phyloP scores from a whole-genome alignment of 352 stramenopile species.

The Globisporangium paddicum region DNA sequence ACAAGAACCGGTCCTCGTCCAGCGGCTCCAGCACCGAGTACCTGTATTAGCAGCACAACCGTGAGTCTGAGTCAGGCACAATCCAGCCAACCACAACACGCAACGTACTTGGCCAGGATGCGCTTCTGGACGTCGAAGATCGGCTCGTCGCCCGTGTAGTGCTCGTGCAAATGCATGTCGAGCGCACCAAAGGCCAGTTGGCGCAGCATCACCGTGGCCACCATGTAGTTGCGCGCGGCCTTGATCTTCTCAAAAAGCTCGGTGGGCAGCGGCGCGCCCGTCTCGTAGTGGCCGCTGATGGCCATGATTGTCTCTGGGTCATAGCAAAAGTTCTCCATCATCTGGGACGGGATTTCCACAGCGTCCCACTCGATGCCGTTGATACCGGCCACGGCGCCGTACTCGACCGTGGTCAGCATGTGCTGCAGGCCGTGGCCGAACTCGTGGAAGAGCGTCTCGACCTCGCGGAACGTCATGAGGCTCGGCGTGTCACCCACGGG shows the following conservation, averaged over 20 bases:
- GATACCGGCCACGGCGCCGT: constrained; percentile 95
- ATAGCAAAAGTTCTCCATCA: constrained; percentile 99
- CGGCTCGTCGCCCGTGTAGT: constrained; percentile 69
- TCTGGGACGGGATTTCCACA: constrained; percentile 97
- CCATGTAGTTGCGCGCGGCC: constrained; percentile 94
- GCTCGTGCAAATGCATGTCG: constrained; percentile 82
- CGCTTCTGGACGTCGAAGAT: constrained; percentile 94
- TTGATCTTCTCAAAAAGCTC: constrained; percentile 97
- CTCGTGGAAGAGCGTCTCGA: constrained; percentile 96
- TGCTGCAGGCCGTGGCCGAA: constrained; percentile 98
- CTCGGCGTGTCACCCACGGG: constrained; percentile 91
- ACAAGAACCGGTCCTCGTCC: constrained; percentile 96
- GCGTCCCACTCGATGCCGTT: constrained; percentile 99
- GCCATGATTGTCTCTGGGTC: constrained; percentile 83
- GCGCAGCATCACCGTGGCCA: constrained; percentile 92
- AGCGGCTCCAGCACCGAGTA: constrained; percentile 89
- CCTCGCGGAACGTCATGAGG: constrained; percentile 98
- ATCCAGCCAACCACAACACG: neutral
- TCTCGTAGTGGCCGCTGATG: constrained; percentile 85
- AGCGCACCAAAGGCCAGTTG: constrained; percentile 94
- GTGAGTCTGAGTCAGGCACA: neutral
- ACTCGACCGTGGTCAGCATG: constrained; percentile 96
- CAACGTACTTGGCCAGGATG: constrained; percentile 77
- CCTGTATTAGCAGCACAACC: constrained; percentile 11
- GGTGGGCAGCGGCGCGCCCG: constrained; percentile 86